phyloP scores from a whole-genome alignment of 495 filamentous ascomycete species.

The Diplogelasinospora grovesii region DNA sequence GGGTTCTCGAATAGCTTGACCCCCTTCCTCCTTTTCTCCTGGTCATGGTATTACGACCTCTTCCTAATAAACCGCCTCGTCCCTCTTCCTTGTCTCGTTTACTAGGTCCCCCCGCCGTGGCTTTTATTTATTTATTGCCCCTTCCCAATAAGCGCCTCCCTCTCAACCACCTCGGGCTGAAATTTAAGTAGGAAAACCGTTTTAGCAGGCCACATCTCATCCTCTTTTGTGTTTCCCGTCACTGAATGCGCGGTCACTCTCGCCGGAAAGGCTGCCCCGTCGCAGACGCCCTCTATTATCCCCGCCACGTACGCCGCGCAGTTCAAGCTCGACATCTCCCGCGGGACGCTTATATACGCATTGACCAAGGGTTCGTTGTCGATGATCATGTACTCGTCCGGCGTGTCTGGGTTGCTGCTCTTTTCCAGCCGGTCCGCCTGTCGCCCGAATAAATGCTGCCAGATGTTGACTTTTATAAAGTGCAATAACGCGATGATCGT shows the following conservation, averaged over 20 bases:
- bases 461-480: conserved; percentile 85
- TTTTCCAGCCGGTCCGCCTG: conserved; percentile 89
- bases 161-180: conserved; percentile 77
- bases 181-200: conserved; percentile 95
- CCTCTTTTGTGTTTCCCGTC: conserved; percentile 61
- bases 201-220: conserved; percentile 86
- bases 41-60: no score
- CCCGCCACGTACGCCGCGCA: conserved; percentile 95
- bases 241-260: conserved; percentile 88
- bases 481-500: conserved; percentile 89
- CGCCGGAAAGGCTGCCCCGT: conserved; percentile 81
- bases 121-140: conserved; percentile 19
- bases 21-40: no score
- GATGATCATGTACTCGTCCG: conserved; percentile 95
- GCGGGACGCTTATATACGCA: conserved; percentile 82
- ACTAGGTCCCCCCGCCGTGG: no score
- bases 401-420: conserved; percentile 66
- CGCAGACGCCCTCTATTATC: conserved; percentile 91
- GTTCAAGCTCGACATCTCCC: conserved; percentile 93
- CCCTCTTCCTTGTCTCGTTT: no score
- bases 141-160: conserved; percentile 61
- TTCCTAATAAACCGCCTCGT: no score
- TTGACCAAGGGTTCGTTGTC: conserved; percentile 97
- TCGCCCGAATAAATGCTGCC: conserved; percentile 85
- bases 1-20: no score